These are phyloP conservation scores for Apiospora sp. DNA, from an alignment of 2,329 filamentous ascomycete genomes.

Conservation along the genomic window DNA sequence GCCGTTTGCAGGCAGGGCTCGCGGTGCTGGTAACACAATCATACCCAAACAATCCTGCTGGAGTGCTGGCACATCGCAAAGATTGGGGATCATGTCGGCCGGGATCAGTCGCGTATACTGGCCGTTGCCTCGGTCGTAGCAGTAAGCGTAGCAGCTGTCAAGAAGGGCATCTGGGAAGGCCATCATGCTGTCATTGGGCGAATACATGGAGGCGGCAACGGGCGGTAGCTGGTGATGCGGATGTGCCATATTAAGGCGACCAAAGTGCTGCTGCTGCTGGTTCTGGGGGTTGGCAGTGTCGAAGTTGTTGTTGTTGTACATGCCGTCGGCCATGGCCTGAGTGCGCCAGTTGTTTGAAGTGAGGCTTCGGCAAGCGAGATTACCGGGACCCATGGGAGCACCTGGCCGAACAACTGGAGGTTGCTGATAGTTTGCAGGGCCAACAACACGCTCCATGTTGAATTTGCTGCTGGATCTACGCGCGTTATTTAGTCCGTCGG, in stretches of 20 bases:
- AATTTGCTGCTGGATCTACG: conserved; percentile 37
- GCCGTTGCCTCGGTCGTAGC: conserved; percentile 60
- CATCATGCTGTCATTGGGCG: not conserved
- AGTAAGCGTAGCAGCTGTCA: conserved; percentile 55
- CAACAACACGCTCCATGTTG: conserved; percentile 32
- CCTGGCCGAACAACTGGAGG: conserved; percentile 30
- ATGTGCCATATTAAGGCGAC: not conserved
- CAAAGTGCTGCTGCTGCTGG: conserved; percentile 16
- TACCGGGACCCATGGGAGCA: conserved; percentile 28
- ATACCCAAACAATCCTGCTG: conserved; percentile 52
- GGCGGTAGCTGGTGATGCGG: not conserved
- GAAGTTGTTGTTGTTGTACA: conserved; percentile 17
- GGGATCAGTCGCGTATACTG: conserved; percentile 62
- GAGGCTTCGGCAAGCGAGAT: conserved; percentile 33
- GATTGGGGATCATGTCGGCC: conserved; percentile 60
- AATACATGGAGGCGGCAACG: not conserved
- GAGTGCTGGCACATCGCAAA: conserved; percentile 52
- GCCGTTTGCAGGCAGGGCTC: conserved; percentile 47
- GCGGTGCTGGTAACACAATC: conserved; percentile 55
- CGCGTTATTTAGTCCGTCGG: conserved; percentile 33
- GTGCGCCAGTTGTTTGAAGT: conserved; percentile 43
- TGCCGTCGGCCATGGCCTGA: conserved; percentile 30
- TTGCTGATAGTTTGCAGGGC: conserved; percentile 30
- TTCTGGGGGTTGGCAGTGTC: not conserved
- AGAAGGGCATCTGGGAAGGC: conserved; percentile 36